These are phyloP conservation scores for Phyllosticta citribraziliensis DNA, from an alignment of 2,329 filamentous ascomycete genomes.

Conservation along the genomic window DNA sequence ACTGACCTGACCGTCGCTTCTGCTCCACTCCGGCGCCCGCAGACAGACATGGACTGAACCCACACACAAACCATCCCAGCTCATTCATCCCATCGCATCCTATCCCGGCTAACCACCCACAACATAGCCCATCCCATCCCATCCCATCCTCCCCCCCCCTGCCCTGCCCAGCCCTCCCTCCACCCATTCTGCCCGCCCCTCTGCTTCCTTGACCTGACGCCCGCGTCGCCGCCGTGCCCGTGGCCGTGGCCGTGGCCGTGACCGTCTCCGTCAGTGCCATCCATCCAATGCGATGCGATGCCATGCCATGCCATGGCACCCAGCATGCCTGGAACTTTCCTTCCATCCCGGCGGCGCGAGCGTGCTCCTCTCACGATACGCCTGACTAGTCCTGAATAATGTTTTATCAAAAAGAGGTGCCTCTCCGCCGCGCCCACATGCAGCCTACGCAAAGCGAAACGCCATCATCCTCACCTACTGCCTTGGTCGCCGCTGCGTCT, in stretches of 20 bases:
- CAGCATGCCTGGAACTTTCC: slow-evolving; percentile 28
- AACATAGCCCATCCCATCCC: too few relatives aligned
- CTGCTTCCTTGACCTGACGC: neutral
- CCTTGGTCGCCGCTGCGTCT: slow-evolving; percentile 3
- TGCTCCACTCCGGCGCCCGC: too few relatives aligned
- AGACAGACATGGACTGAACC: too few relatives aligned
- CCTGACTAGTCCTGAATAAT: slow-evolving; percentile 24
- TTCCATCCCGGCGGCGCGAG: slow-evolving; percentile 14
- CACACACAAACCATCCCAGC: too few relatives aligned
- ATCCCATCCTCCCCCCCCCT: neutral
- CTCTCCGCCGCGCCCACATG: slow-evolving; percentile 22
- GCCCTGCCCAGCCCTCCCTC: neutral
- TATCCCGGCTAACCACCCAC: too few relatives aligned
- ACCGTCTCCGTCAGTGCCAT: neutral
- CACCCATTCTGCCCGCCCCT: neutral
- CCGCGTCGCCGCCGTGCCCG: neutral
- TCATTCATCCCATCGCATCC: too few relatives aligned
- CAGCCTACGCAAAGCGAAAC: slow-evolving; percentile 17
- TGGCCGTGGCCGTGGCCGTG: neutral
- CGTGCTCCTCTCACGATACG: slow-evolving; percentile 13
- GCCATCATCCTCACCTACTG: slow-evolving; percentile 11
- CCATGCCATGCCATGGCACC: neutral
- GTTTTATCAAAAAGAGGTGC: slow-evolving; percentile 26
- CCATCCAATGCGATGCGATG: too few relatives aligned
- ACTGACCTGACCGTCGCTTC: too few relatives aligned